Evolutionary conservation across 257 asterid species (phyloP), one percentile per base, ranked within the genome.

Genomic region (Lycium barbarum): DNA sequence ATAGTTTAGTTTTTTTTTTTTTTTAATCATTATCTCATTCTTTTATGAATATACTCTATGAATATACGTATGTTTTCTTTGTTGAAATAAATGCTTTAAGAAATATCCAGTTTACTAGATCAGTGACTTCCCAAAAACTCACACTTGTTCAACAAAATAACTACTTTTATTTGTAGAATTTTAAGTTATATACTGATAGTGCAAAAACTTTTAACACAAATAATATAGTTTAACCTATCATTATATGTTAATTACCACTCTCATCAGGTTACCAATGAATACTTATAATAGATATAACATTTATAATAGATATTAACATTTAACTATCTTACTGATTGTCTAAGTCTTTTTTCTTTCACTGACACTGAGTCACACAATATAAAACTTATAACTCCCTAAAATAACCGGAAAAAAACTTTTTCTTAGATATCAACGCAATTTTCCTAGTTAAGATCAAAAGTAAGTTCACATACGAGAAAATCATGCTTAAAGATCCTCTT

Each of bases 381-480:
- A 20, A 0, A 45, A 9, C 9, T n/a, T 5, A 10, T 3, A 59
- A 0, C 6, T 1, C 18, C 10, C 26, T 0, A 20, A 20, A 12
- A 13, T 22, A 12, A 20, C 12, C 35, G 3, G 5, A 2, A 49
- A 1, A 49, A 14, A 61, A 74, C 61, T 49, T 74, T 49, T 74
- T 74, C 81, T 74, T 74, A 12, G 55, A 74, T 47, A 12, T 49
- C 43, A 47, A 47, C 1, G 20, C 58, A 47, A 4, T 12, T 47
- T 73, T 73, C 59, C 13, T 74, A 22, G 81, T 33, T 20, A 72
- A n/a, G n/a, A n/a, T 45, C 61, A 74, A 74, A 74, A 74, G 1
- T 74, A 51, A 26, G 6, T 49, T 74, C 81, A 49, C 14, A 74
- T 1, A 76, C 0, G 63, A 76, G 82, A 76, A 8, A 22, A 51